These are phyloP conservation scores for Fraxinus angustifolia DNA, from an alignment of 305 asterid genomes.

Conservation along the genomic window DNA sequence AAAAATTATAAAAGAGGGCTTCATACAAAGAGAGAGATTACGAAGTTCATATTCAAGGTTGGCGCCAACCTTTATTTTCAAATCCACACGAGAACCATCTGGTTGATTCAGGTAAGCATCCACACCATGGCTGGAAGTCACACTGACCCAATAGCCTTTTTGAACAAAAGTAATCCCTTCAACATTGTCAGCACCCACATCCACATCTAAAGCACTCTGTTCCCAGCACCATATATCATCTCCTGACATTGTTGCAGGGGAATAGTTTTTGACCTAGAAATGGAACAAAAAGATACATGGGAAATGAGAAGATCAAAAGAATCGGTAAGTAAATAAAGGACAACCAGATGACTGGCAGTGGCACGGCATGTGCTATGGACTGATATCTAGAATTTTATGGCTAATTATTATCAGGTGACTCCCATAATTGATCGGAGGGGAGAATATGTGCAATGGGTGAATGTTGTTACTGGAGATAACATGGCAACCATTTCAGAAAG, in stretches of 20 bases:
- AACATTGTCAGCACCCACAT: conserved; percentile 78
- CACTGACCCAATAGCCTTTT: conserved; percentile 77
- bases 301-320: not conserved
- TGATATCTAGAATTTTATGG: conserved; percentile 12
- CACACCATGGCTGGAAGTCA: conserved; percentile 78
- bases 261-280: conserved; percentile 57
- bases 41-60: conserved; percentile 18
- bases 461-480: not conserved
- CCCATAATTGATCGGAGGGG: not conserved
- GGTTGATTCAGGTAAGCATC: conserved; percentile 67
- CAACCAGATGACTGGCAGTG: not conserved
- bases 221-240: conserved; percentile 98
- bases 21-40: conserved; percentile 20
- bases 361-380: not conserved
- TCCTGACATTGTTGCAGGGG: conserved; percentile 42
- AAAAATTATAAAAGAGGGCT: conserved; percentile 20
- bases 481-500: conserved; percentile 8
- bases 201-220: conserved; percentile 49
- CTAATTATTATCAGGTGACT: conserved; percentile 12
- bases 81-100: conserved; percentile 51
- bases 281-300: conserved; percentile 21
- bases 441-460: not conserved
- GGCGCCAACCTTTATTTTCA: conserved; percentile 67
- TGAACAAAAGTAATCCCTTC: conserved; percentile 70
- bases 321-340: conserved; percentile 7